Evolutionary conservation across 2,329 filamentous ascomycete genomes (phyloP).

Genomic region (Talaromyces sp.): DNA sequence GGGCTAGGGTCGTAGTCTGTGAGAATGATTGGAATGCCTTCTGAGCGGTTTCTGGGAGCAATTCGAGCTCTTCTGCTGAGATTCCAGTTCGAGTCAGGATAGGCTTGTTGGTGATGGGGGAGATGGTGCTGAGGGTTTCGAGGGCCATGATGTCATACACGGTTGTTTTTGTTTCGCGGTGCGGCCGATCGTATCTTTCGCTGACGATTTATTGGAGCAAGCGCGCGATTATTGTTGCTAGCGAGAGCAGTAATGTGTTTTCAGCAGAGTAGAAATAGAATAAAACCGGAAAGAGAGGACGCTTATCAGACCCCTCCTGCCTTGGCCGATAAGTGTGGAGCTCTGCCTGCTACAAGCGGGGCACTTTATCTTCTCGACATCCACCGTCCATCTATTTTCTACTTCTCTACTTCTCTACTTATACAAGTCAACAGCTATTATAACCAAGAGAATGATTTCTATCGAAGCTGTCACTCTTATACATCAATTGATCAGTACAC

Average conservation of each 20-base stretch:
- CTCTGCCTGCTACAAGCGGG: not conserved
- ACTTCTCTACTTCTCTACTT: not conserved
- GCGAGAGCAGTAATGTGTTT: not conserved
- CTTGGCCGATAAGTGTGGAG: slow-evolving; percentile 2
- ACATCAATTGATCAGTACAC: not conserved
- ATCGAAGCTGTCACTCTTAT: not conserved
- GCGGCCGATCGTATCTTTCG: not conserved
- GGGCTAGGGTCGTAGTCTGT: slow-evolving; percentile 70
- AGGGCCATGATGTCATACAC: slow-evolving; percentile 43
- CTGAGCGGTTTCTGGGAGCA: slow-evolving; percentile 69
- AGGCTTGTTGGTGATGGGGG: slow-evolving; percentile 81
- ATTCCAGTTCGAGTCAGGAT: slow-evolving; percentile 77
- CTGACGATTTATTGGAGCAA: not conserved
- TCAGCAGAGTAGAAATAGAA: not conserved
- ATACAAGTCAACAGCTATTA: not conserved
- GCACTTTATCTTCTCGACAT: not conserved
- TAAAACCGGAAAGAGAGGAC: not conserved
- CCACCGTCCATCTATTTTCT: not conserved
- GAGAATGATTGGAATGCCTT: slow-evolving; percentile 75
- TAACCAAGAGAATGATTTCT: not conserved
- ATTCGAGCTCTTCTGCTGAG: slow-evolving; percentile 66
- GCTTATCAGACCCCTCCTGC: slow-evolving; percentile 16
- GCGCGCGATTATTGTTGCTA: no score
- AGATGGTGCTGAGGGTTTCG: slow-evolving; percentile 73
- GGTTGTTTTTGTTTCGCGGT: not conserved